A percentile compares a stretch with the other conserved stretches of the same genome.
Evolutionary conservation across 257 asterid species (phyloP).

Genomic region (Mitragyna speciosa): DNA sequence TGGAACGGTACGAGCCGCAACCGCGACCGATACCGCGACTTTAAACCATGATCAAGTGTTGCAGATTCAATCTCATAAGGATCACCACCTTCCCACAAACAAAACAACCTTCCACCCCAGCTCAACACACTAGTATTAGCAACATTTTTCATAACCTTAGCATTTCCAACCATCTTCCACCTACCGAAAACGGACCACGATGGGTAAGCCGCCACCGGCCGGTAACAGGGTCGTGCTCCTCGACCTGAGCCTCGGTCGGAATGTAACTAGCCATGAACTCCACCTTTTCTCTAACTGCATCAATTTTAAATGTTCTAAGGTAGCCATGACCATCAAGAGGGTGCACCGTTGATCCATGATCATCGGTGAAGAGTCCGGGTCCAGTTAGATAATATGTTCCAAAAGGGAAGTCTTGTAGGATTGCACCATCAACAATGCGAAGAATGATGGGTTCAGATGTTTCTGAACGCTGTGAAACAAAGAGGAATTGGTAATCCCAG

Average conservation of each 20-base stretch:
- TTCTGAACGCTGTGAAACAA: conserved; percentile 89
- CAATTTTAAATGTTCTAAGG: conserved; percentile 58
- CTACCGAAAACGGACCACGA: conserved; percentile 99
- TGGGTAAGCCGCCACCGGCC: conserved; percentile 95
- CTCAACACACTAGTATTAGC: conserved; percentile 87
- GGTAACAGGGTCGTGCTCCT: conserved; percentile 77
- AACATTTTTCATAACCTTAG: conserved; percentile 98
- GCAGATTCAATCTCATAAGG: conserved; percentile 77
- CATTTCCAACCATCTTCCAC: conserved; percentile 79
- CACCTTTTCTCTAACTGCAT: conserved; percentile 43
- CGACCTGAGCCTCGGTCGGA: conserved; percentile 88
- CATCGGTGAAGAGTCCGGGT: conserved; percentile 86
- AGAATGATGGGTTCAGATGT: conserved; percentile 59
- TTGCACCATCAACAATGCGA: conserved; percentile 71
- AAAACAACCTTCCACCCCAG: conserved; percentile 85
- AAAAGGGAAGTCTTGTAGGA: conserved; percentile 73
- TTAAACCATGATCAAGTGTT: too few species aligned
- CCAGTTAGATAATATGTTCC: conserved; percentile 91
- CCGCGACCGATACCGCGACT: too few species aligned
- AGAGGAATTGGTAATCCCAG: conserved; percentile 91
- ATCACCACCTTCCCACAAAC: conserved; percentile 97
- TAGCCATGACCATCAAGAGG: conserved; percentile 97
- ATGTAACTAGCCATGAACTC: conserved; percentile 89
- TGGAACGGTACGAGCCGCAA: too few species aligned
- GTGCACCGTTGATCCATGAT: conserved; percentile 97